Conservation (phyloP, 441 rosid species). For the Gossypium trilobum region DNA sequence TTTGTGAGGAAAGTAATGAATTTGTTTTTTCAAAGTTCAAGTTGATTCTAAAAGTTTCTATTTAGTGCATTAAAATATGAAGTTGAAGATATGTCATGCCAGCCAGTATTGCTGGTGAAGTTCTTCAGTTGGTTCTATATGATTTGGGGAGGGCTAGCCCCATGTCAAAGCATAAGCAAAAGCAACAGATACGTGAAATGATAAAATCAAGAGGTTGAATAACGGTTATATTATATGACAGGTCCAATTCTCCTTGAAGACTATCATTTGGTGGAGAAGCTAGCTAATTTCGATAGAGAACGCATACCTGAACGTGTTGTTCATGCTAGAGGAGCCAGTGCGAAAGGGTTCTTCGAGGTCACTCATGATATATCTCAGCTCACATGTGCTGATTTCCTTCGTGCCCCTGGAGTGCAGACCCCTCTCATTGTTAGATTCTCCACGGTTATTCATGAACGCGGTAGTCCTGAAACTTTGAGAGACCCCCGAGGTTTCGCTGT, state of each 20-base stretch:
- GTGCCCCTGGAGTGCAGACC: constrained; percentile 91
- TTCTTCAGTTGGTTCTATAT: background rate
- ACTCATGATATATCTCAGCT: constrained; percentile 56
- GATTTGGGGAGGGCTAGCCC: background rate
- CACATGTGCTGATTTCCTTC: constrained; percentile 85
- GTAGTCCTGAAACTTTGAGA: constrained; percentile 52
- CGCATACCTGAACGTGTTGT: constrained; percentile 94
- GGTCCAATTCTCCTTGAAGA: constrained; percentile 93
- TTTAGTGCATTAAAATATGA: background rate
- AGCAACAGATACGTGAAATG: background rate
- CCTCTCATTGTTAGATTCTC: constrained; percentile 57
- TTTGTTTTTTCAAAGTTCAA: background rate
- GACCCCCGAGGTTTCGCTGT: constrained; percentile 96
- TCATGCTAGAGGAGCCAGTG: constrained; percentile 94
- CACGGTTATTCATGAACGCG: constrained; percentile 21
- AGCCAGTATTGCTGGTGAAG: background rate
- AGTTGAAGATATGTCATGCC: background rate
- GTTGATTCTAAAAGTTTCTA: background rate
- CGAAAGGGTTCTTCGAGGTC: constrained; percentile 44
- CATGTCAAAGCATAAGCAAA: background rate
- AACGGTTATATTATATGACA: constrained; percentile 20
- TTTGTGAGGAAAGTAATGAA: background rate
- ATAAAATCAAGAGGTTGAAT: background rate
- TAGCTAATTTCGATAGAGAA: constrained; percentile 88
- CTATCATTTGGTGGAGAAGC: constrained; percentile 79